Conservation (phyloP, 1,284 basidiomycete species). For the Dichomitus squalens region DNA sequence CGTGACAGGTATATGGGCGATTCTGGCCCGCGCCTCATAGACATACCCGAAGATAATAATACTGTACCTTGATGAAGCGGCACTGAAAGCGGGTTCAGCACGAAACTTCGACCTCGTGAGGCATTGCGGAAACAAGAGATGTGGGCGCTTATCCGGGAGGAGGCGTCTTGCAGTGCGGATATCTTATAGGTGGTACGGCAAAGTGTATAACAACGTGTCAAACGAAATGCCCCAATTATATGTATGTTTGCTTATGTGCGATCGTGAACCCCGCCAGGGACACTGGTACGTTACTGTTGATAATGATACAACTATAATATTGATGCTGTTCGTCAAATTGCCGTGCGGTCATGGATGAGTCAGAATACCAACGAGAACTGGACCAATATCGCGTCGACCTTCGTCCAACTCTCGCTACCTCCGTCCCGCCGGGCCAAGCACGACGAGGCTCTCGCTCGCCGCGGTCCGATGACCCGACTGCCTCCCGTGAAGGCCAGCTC, state of each 20-base stretch:
- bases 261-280: too few relatives aligned
- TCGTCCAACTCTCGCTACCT: not conserved
- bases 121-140: too few relatives aligned
- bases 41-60: too few relatives aligned
- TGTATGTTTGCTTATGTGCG: not conserved
- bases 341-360: not conserved
- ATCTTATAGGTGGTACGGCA: not conserved
- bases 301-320: not conserved
- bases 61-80: too few relatives aligned
- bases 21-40: too few relatives aligned
- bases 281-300: not conserved
- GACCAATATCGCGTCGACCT: not conserved
- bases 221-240: not conserved
- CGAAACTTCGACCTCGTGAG: too few relatives aligned
- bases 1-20: too few relatives aligned
- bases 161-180: not conserved
- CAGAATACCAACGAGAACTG: not conserved
- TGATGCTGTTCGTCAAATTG: not conserved
- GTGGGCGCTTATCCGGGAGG: too few relatives aligned
- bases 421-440: not conserved
- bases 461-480: slow-evolving; percentile 6
- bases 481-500: slow-evolving; percentile 1
- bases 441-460: slow-evolving; percentile 16
- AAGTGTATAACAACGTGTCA: not conserved
- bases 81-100: too few relatives aligned